Evolutionary conservation across 495 filamentous ascomycete genomes (phyloP).

Genomic region (Rostrohypoxylon terebratum): DNA sequence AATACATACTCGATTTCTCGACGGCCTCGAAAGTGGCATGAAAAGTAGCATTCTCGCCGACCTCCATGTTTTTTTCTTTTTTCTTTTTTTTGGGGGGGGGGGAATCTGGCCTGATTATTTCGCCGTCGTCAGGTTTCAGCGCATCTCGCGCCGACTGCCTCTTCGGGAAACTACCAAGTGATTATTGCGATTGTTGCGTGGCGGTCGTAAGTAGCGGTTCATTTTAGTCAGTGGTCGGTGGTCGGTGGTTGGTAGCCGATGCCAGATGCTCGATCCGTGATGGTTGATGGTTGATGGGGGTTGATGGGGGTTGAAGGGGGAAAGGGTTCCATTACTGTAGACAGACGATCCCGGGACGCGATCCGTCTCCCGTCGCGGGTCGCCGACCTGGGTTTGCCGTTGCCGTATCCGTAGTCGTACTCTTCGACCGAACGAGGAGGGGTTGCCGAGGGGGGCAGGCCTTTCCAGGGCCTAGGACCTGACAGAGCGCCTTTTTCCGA

Average conservation of each 20-base stretch:
- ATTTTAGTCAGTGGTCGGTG: not conserved
- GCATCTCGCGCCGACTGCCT: constrained; percentile 45
- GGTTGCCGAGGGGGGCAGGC: constrained; percentile 15
- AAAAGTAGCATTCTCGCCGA: constrained; percentile 14
- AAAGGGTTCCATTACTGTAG: constrained; percentile 32
- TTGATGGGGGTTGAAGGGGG: constrained; percentile 41
- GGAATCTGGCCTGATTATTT: constrained; percentile 39
- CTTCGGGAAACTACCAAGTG: constrained; percentile 43
- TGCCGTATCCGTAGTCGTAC: constrained; percentile 38
- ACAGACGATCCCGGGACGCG: constrained; percentile 42
- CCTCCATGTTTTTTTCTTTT: constrained; percentile 10
- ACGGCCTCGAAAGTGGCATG: constrained; percentile 43
- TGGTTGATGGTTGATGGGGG: not conserved
- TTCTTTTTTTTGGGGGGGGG: constrained; percentile 33
- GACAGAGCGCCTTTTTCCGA: constrained; percentile 40
- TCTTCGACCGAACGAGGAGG: constrained; percentile 38
- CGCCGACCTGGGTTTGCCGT: constrained; percentile 38
- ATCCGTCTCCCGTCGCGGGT: constrained; percentile 42
- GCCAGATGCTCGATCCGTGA: too few relatives aligned
- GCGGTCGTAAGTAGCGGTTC: not conserved
- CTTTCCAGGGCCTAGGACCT: constrained; percentile 4
- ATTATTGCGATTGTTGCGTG: constrained; percentile 11
- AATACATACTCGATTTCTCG: constrained; percentile 41
- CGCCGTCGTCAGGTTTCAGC: constrained; percentile 45
- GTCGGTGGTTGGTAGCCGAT: constrained; percentile 30